Evolutionary conservation across 768 basidiomycete species (phyloP).

Genomic region (Boletus rufocinnamomeus): DNA sequence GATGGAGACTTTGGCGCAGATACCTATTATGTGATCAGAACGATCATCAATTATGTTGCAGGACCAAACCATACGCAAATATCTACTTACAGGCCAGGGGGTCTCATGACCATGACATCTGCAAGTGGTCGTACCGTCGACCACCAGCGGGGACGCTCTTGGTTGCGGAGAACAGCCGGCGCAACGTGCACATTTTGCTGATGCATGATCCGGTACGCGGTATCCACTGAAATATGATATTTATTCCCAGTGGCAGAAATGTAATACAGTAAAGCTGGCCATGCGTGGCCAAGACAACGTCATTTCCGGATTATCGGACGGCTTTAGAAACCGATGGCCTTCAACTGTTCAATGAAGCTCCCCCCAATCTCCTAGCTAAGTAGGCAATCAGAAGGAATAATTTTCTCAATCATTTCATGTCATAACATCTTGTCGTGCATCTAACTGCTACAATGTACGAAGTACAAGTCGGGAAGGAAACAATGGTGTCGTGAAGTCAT

Average conservation of each 20-base stretch:
- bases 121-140: too few relatives aligned
- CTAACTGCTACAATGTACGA: conserved; percentile 10
- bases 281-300: conserved; percentile 46
- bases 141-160: too few relatives aligned
- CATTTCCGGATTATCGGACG: conserved; percentile 42
- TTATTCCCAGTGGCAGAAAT: conserved; percentile 51
- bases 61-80: conserved; percentile 94
- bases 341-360: conserved; percentile 84
- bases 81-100: too few relatives aligned
- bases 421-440: conserved; percentile 10
- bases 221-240: background rate
- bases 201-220: background rate
- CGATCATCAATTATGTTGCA: conserved; percentile 90
- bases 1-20: conserved; percentile 95
- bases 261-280: conserved; percentile 51
- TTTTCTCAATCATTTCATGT: background rate
- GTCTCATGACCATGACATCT: too few relatives aligned
- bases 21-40: conserved; percentile 89
- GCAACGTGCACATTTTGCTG: too few relatives aligned
- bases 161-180: too few relatives aligned
- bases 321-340: conserved; percentile 61
- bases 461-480: background rate
- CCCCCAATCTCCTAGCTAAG: conserved; percentile 90
- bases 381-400: conserved; percentile 3
- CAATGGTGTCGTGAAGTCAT: background rate